Evolutionary conservation across 2,329 filamentous ascomycete species (phyloP).

Genomic region (Trichoderma citrinoviride): DNA sequence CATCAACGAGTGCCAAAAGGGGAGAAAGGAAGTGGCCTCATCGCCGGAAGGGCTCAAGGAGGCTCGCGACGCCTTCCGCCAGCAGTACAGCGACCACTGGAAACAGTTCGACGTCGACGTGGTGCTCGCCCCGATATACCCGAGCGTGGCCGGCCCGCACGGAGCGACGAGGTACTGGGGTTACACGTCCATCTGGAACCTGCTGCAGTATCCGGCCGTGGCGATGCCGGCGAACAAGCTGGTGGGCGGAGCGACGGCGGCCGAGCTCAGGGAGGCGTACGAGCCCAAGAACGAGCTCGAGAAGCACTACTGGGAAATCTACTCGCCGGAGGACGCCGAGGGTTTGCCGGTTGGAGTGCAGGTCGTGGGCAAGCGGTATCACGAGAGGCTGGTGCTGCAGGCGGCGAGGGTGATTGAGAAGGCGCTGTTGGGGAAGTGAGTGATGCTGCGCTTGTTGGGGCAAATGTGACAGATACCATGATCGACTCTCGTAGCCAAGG

Average conservation of each 20-base stretch:
- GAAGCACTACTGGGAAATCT: constrained; percentile 16
- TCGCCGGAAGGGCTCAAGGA: constrained; percentile 88
- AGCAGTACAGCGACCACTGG: constrained; percentile 71
- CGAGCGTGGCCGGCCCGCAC: constrained; percentile 11
- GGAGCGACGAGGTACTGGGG: constrained; percentile 16
- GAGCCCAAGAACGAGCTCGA: constrained; percentile 14
- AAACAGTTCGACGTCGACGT: constrained; percentile 1
- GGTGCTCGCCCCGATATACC: constrained; percentile 1
- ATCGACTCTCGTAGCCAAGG: not conserved
- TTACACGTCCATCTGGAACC: constrained; percentile 19
- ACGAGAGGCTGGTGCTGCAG: constrained; percentile 16
- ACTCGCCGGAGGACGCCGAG: not conserved
- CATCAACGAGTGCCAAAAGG: constrained; percentile 18
- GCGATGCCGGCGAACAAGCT: constrained; percentile 3
- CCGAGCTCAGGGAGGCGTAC: constrained; percentile 7
- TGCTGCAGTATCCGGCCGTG: constrained; percentile 18
- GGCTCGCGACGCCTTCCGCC: constrained; percentile 80
- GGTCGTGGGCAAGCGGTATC: constrained; percentile 6
- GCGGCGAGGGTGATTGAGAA: constrained; percentile 7
- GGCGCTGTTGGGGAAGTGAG: not conserved
- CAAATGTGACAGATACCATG: too few relatives aligned
- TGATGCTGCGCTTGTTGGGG: too few relatives aligned
- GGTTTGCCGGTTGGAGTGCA: constrained; percentile 7
- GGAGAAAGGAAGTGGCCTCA: constrained; percentile 53
- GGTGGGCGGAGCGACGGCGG: not conserved